These are phyloP conservation scores for Rubia yunnanensis DNA, from an alignment of 257 asterid genomes.

Conservation along the genomic window DNA sequence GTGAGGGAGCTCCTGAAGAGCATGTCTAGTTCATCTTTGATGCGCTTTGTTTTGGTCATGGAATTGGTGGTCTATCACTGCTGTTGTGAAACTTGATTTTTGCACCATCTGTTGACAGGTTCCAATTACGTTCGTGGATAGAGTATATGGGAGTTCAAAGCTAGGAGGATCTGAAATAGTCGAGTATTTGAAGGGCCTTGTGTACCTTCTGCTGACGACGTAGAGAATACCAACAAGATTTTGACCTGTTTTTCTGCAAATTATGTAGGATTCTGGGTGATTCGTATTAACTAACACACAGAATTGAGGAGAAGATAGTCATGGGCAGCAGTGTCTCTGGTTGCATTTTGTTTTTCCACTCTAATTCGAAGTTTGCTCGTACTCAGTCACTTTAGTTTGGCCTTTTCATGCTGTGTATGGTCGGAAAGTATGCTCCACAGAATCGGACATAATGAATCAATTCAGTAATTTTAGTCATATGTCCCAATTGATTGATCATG, in stretches of 20 bases:
- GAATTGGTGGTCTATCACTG: not conserved
- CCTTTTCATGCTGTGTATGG: no score
- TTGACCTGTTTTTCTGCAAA: not conserved
- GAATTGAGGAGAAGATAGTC: not conserved
- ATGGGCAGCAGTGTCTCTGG: not conserved
- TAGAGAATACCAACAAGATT: slow-evolving; percentile 14
- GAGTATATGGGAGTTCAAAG: slow-evolving; percentile 93
- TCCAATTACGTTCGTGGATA: slow-evolving; percentile 88
- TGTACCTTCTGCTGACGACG: slow-evolving; percentile 78
- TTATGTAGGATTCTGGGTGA: not conserved
- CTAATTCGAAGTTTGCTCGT: no score
- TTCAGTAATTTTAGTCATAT: no score
- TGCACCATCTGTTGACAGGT: slow-evolving; percentile 33
- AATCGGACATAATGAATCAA: no score
- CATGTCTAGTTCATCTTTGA: not conserved
- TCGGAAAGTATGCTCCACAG: no score
- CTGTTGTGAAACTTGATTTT: slow-evolving; percentile 2
- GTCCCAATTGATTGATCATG: no score
- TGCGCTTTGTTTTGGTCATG: not conserved
- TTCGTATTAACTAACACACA: not conserved
- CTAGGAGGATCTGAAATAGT: slow-evolving; percentile 96
- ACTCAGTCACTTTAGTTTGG: no score
- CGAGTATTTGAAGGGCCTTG: slow-evolving; percentile 80
- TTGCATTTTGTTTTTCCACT: not conserved
- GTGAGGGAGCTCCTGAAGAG: not conserved